Conservation (phyloP, 768 basidiomycete species). For the Termitomyces sp. region DNA sequence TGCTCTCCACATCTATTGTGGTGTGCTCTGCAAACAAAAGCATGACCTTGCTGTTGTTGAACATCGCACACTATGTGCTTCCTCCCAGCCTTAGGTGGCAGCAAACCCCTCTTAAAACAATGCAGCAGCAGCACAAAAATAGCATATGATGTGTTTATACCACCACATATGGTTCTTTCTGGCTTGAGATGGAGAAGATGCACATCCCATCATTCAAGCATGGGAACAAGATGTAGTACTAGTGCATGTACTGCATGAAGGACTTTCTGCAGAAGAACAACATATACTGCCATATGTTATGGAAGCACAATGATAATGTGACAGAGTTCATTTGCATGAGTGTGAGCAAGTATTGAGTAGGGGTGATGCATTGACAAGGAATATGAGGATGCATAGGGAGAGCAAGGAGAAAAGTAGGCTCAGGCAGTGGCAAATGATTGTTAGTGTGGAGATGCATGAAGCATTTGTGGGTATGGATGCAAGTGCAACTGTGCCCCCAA, state of each 20-base stretch:
- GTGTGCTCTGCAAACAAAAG: neutral
- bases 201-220: slow-evolving; percentile 14
- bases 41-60: neutral
- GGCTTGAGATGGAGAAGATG: slow-evolving; percentile 1
- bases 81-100: neutral
- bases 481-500: neutral
- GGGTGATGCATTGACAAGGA: slow-evolving; percentile 5
- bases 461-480: neutral
- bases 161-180: neutral
- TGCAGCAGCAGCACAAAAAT: neutral
- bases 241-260: slow-evolving; percentile 10
- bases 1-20: neutral
- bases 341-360: slow-evolving; percentile 6
- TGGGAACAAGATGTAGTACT: slow-evolving; percentile 10
- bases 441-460: neutral
- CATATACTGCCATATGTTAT: slow-evolving; percentile 13
- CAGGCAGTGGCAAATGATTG: neutral
- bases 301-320: slow-evolving; percentile 15
- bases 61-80: neutral
- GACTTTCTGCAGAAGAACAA: slow-evolving; percentile 14
- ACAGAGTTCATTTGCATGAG: slow-evolving; percentile 13
- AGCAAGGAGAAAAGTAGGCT: slow-evolving; percentile 3
- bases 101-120: neutral
- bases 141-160: neutral
- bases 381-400: slow-evolving; percentile 9